Percentiles rank a stretch among this genome's conserved stretches.
phyloP scores from a whole-genome alignment of 2,329 filamentous ascomycete genomes.

The Xylaria sp. region DNA sequence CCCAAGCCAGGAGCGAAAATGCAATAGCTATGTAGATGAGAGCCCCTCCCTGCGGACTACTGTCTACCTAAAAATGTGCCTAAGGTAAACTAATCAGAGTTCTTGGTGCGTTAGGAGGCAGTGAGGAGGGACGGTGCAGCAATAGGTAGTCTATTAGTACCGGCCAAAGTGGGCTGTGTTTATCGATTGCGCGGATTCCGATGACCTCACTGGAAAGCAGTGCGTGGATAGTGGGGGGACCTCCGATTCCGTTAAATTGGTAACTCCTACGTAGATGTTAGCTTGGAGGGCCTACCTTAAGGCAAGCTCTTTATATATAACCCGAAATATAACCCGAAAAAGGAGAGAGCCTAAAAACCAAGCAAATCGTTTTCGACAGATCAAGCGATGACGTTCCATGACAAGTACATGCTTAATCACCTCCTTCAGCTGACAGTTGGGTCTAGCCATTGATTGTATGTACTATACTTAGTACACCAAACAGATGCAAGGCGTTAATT shows the following conservation, averaged over 20 bases:
- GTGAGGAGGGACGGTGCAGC: background rate
- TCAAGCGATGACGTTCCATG: background rate
- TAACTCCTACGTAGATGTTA: background rate
- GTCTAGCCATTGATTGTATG: background rate
- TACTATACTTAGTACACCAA: background rate
- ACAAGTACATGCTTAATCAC: background rate
- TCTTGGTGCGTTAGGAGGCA: background rate
- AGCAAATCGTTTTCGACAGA: background rate
- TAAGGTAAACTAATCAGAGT: conserved; percentile 1
- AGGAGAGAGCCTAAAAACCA: background rate
- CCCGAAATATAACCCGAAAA: background rate
- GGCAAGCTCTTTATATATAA: background rate
- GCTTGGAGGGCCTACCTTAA: background rate
- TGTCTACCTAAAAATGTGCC: conserved; percentile 7
- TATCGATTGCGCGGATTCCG: conserved; percentile 38
- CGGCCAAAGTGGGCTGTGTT: conserved; percentile 32
- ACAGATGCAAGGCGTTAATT: background rate
- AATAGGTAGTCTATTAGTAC: conserved; percentile 14
- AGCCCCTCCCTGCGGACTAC: conserved; percentile 22
- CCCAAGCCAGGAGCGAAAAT: conserved; percentile 12
- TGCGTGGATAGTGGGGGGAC: background rate
- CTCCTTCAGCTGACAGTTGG: background rate
- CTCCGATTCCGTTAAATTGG: conserved; percentile 18
- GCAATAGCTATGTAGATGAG: conserved; percentile 11
- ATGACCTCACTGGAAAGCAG: conserved; percentile 39